Conservation (phyloP, 306 rosid species). For the Quercus aquifolioides region DNA sequence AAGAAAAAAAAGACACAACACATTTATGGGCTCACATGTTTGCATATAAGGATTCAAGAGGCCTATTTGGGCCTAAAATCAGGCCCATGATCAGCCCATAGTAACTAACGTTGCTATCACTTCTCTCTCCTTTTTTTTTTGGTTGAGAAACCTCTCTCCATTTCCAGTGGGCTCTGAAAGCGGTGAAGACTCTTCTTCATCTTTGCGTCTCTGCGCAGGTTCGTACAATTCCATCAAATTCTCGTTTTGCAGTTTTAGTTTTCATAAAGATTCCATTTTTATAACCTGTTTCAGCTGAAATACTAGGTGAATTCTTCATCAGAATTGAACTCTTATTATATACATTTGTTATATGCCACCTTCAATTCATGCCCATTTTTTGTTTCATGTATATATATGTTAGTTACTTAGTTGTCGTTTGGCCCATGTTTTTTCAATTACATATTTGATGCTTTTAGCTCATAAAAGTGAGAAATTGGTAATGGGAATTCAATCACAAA, state of each 20-base stretch:
- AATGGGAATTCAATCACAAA: neutral
- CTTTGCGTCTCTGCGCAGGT: neutral
- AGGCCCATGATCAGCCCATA: too few relatives aligned
- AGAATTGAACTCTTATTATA: neutral
- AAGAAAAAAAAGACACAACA: too few relatives aligned
- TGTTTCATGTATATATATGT: neutral
- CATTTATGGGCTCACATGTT: too few relatives aligned
- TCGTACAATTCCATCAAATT: neutral
- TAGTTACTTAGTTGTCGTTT: neutral
- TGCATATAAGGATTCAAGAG: too few relatives aligned
- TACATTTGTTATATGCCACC: neutral
- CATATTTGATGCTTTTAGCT: too few relatives aligned
- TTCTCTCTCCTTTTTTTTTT: too few relatives aligned
- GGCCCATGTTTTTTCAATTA: neutral
- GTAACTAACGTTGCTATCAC: too few relatives aligned
- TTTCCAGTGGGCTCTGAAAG: too few relatives aligned
- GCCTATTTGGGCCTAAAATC: too few relatives aligned
- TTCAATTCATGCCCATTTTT: neutral
- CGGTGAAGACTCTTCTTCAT: too few relatives aligned
- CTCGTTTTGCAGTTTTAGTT: neutral
- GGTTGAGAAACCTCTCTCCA: too few relatives aligned
- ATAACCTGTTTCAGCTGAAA: neutral
- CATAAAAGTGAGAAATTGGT: neutral
- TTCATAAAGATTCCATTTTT: neutral
- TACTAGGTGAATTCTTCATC: neutral